Conservation (phyloP, 2,329 filamentous ascomycete genomes). For the Cryphonectria carpinicola region DNA sequence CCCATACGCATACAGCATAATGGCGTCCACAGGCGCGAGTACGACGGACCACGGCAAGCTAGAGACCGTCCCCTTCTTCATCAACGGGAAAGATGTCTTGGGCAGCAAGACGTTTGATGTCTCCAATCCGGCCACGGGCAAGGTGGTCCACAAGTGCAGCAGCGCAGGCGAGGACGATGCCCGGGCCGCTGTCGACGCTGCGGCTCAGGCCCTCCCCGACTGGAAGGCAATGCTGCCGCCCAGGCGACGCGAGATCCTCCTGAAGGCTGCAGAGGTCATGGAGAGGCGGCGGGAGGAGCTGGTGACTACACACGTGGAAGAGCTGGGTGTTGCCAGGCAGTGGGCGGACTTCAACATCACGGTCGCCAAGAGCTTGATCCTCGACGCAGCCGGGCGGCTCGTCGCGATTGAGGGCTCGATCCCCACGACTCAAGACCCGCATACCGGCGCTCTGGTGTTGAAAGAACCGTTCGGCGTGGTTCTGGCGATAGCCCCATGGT, state of each 20-base stretch:
- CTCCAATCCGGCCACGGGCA: slow-evolving; percentile 36
- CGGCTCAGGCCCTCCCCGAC: slow-evolving; percentile 67
- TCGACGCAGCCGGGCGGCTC: slow-evolving; percentile 49
- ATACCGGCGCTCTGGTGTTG: slow-evolving; percentile 64
- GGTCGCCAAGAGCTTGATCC: slow-evolving; percentile 42
- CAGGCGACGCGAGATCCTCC: slow-evolving; percentile 69
- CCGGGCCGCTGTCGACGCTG: slow-evolving; percentile 45
- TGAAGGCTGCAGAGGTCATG: slow-evolving; percentile 70
- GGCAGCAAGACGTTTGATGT: slow-evolving; percentile 35
- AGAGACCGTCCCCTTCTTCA: slow-evolving; percentile 38
- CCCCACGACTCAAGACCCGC: slow-evolving; percentile 46
- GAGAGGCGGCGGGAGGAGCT: slow-evolving; percentile 64
- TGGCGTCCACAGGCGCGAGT: slow-evolving; percentile 12
- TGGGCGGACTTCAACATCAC: slow-evolving; percentile 50
- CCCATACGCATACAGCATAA: background rate
- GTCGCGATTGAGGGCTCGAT: slow-evolving; percentile 40
- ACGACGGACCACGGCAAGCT: slow-evolving; percentile 15
- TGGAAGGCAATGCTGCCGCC: slow-evolving; percentile 69
- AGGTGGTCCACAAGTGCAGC: slow-evolving; percentile 36
- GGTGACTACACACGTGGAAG: slow-evolving; percentile 57
- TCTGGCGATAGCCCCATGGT: slow-evolving; percentile 82
- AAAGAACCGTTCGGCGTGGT: slow-evolving; percentile 81
- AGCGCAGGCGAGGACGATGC: slow-evolving; percentile 36
- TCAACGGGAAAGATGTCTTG: slow-evolving; percentile 38
- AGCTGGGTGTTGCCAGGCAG: slow-evolving; percentile 45